phyloP scores from a whole-genome alignment of 1,284 basidiomycete genomes.

The Boletus hoseneyae region DNA sequence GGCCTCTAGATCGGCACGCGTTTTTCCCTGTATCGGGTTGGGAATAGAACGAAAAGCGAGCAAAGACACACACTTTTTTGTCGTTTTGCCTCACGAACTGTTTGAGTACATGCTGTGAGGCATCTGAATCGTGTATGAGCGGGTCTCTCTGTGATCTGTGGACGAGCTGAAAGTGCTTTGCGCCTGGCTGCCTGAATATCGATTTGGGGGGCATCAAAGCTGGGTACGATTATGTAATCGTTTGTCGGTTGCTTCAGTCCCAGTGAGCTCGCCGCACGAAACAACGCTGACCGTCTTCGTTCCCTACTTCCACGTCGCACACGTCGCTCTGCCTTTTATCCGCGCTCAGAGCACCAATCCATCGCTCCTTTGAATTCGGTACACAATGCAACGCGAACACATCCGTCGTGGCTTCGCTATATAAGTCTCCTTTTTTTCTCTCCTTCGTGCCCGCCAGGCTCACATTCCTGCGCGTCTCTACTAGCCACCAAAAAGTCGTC shows the following conservation, averaged over 20 bases:
- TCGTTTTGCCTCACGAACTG: conserved; percentile 70
- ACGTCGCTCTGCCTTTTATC: neutral
- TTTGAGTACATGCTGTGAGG: conserved; percentile 86
- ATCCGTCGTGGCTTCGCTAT: conserved; percentile 76
- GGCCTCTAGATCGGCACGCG: conserved; percentile 69
- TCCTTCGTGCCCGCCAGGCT: conserved; percentile 33
- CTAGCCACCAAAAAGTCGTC: conserved; percentile 91
- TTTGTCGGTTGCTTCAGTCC: conserved; percentile 27
- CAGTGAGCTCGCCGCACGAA: conserved; percentile 23
- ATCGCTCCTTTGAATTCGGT: conserved; percentile 1
- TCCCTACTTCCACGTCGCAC: conserved; percentile 6
- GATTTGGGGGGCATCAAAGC: conserved; percentile 67
- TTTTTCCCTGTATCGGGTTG: conserved; percentile 58
- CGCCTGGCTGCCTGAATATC: conserved; percentile 84
- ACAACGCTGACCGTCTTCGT: conserved; percentile 9
- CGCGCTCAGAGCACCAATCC: neutral
- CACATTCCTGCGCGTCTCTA: conserved; percentile 55
- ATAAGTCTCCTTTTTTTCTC: conserved; percentile 52
- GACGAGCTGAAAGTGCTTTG: conserved; percentile 94
- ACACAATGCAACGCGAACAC: conserved; percentile 68
- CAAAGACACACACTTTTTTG: conserved; percentile 51
- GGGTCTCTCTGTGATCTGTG: conserved; percentile 97
- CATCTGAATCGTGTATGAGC: conserved; percentile 90
- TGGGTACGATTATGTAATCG: conserved; percentile 28
- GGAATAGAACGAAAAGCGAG: conserved; percentile 1